These are phyloP conservation scores for Boletus patriciae DNA, from an alignment of 768 basidiomycete species.

Conservation along the genomic window DNA sequence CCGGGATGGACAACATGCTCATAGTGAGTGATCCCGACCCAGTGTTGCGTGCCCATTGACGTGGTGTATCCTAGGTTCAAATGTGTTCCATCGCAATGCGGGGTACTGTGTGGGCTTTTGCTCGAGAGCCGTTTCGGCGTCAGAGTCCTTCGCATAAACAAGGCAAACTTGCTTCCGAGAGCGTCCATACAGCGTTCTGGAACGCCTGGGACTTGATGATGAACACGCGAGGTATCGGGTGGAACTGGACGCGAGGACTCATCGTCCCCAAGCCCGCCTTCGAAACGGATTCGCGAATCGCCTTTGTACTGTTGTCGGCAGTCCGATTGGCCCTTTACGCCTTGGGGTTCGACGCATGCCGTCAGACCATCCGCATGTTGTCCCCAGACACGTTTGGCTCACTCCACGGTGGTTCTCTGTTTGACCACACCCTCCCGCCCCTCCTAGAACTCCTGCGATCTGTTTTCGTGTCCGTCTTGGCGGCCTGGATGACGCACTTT, in stretches of 20 bases:
- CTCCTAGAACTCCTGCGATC: conserved; percentile 40
- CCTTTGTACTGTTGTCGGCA: conserved; percentile 14
- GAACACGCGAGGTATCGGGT: conserved; percentile 27
- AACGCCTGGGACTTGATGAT: conserved; percentile 26
- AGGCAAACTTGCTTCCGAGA: background rate
- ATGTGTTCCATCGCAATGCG: conserved; percentile 16
- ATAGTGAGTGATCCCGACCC: conserved; percentile 11
- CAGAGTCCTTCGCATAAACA: background rate
- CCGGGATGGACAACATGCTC: conserved; percentile 11
- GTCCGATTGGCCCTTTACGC: background rate
- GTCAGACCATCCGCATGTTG: conserved; percentile 24
- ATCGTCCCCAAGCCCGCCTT: conserved; percentile 11
- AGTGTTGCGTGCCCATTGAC: background rate
- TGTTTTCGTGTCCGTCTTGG: conserved; percentile 41
- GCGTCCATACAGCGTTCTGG: conserved; percentile 19
- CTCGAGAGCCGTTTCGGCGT: conserved; percentile 12
- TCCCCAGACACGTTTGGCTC: conserved; percentile 41
- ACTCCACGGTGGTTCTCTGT: conserved; percentile 36
- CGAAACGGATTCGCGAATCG: conserved; percentile 8
- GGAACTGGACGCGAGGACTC: conserved; percentile 25
- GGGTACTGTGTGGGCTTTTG: conserved; percentile 17
- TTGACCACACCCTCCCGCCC: conserved; percentile 32
- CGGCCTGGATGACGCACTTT: conserved; percentile 38
- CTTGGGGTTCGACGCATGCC: conserved; percentile 12
- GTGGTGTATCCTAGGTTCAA: background rate